These are phyloP conservation scores for Chlamydomonas applanata DNA, from an alignment of 139 green algal species.

Conservation along the genomic window DNA sequence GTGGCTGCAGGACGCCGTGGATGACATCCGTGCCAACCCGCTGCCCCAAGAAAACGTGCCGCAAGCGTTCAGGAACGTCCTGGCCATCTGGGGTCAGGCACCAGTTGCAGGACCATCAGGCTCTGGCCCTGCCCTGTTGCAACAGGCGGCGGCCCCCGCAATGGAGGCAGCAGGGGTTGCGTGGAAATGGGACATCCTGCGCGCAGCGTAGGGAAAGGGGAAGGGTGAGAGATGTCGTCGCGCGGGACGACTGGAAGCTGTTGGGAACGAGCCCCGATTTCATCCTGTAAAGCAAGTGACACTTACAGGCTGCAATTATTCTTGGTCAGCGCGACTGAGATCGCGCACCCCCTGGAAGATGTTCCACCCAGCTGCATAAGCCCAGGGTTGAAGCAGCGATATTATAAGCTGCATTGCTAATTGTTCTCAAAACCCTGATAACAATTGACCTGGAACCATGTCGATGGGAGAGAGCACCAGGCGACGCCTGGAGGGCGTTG, in stretches of 20 bases:
- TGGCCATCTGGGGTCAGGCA: background rate
- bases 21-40: background rate
- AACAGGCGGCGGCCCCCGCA: background rate
- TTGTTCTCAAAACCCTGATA: too few species aligned
- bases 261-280: too few species aligned
- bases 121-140: conserved; percentile 10
- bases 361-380: too few species aligned
- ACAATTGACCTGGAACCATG: too few species aligned
- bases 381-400: too few species aligned
- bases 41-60: background rate
- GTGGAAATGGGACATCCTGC: conserved; percentile 54
- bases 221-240: too few species aligned
- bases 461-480: conserved; percentile 10
- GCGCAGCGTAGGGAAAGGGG: background rate
- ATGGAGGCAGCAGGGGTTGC: conserved; percentile 13
- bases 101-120: conserved; percentile 11
- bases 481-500: background rate
- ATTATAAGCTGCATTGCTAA: too few species aligned
- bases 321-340: too few species aligned
- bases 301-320: too few species aligned
- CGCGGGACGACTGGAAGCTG: too few species aligned
- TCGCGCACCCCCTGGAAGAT: too few species aligned
- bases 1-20: background rate
- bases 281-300: too few species aligned
- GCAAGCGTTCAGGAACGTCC: background rate